Percentiles rank a stretch among this genome's conserved stretches.
phyloP scores from a whole-genome alignment of 805 yeast genomes.

The Clavispora carvajalis region DNA sequence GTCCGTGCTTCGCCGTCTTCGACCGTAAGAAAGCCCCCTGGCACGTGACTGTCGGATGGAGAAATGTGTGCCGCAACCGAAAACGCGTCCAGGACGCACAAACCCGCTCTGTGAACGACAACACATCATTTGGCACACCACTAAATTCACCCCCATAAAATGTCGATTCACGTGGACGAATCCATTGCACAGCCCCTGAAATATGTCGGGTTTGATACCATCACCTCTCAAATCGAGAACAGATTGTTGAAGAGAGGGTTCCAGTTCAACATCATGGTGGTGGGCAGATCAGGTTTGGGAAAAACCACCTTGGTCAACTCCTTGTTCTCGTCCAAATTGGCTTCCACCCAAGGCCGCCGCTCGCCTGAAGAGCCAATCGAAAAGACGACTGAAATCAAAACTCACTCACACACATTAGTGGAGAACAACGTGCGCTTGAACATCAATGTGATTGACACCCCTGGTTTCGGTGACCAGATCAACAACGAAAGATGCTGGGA shows the following conservation, averaged over 20 bases:
- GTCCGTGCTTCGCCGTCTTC: no score
- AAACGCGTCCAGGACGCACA: background rate
- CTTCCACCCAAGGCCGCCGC: slow-evolving; percentile 69
- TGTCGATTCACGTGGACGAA: slow-evolving; percentile 16
- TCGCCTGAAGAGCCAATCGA: slow-evolving; percentile 65
- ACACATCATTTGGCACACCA: slow-evolving; percentile 1
- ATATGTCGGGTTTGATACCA: slow-evolving; percentile 95
- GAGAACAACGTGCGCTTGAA: slow-evolving; percentile 87
- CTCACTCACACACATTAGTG: slow-evolving; percentile 59
- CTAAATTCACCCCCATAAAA: slow-evolving; percentile 2
- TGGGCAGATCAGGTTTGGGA: slow-evolving; percentile 88
- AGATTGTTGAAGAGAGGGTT: slow-evolving; percentile 89
- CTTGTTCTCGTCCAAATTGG: slow-evolving; percentile 76
- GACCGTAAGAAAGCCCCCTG: no score
- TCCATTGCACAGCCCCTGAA: slow-evolving; percentile 49
- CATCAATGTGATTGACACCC: slow-evolving; percentile 89
- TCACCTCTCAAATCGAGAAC: slow-evolving; percentile 91
- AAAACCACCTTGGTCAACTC: slow-evolving; percentile 91
- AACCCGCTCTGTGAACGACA: slow-evolving; percentile 1
- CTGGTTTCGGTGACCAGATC: slow-evolving; percentile 96
- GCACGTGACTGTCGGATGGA: background rate
- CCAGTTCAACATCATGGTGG: slow-evolving; percentile 90
- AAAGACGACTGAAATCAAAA: slow-evolving; percentile 81
- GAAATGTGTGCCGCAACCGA: background rate
- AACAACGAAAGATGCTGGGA: slow-evolving; percentile 97